Evolutionary conservation across 352 stramenopile genomes (phyloP), one percentile per base, ranked within the genome.

Genomic region (Globisporangium cederbergense): DNA sequence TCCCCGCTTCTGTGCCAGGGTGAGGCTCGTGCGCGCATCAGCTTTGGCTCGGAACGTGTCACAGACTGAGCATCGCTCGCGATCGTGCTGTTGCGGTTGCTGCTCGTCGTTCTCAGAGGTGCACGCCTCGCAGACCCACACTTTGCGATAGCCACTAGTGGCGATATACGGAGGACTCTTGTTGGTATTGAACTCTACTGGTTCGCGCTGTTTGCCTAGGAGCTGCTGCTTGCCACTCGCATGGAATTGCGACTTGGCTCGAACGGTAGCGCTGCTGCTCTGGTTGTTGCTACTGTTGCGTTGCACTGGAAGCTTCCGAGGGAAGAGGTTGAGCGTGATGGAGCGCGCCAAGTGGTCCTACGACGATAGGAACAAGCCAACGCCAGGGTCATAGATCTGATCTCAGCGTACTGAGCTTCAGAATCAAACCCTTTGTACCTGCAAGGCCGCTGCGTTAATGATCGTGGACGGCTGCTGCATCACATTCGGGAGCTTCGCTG

Each of bases 91-190:
- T 13, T 61, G 64, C 34, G 65, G 72, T 22, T 50, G 56, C 9
- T 46, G 36, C 14, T 84, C 75, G 1, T 84, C 73, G 56, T 96
- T 95, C 46, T 92, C 86, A 30, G 89, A 79, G 2, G 88, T 95
- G 56, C 88, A 96, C 1, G 66, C 71, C 43, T 93, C 83, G 38
- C 88, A 96, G 4, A 92, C 66, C 88, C 88, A 96, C 2, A 93
- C 76, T 18, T 70, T 71, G 18, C 75, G 78, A 60, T 90, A 90
- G 16, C 73, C 74, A 4, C 32, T 36, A 8, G 36, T 16, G 16
- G 22, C 5, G 5, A 0, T 7, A 2, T 18, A 38, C 5, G 25
- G 20, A 9, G 14, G 7, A 3, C 40, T n/a, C 16, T 22, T 52
- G 25, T 5, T 55, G 42, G 4, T 14, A 49, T 20, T 49, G 4